These are phyloP conservation scores for Bipolaris bicolor DNA, from an alignment of 2,329 filamentous ascomycete species.

Conservation along the genomic window DNA sequence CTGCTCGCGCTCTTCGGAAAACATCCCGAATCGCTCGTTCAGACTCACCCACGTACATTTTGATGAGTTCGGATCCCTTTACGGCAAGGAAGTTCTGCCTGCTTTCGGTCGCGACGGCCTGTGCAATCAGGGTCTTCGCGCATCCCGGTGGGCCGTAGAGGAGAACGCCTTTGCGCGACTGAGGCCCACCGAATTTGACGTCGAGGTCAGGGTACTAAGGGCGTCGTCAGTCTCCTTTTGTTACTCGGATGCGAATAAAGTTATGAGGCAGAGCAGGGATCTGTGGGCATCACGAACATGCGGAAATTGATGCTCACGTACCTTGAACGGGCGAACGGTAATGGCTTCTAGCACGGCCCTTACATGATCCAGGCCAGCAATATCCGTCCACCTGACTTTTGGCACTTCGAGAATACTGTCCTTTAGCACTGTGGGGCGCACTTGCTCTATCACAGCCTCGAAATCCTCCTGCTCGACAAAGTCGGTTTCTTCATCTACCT, in stretches of 20 bases:
- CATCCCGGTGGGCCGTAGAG: conserved; percentile 93
- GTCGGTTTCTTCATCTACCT: conserved; percentile 21
- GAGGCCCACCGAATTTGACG: conserved; percentile 42
- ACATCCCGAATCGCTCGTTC: conserved; percentile 85
- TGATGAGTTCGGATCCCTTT: conserved; percentile 90
- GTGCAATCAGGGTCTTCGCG: conserved; percentile 90
- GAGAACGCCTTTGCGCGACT: conserved; percentile 77
- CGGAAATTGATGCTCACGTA: conserved; percentile 31
- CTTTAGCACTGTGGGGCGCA: conserved; percentile 85
- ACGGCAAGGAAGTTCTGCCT: conserved; percentile 93
- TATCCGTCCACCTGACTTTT: conserved; percentile 83
- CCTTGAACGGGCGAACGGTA: conserved; percentile 64
- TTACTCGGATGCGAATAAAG: neutral
- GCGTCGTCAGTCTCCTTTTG: conserved; percentile 7
- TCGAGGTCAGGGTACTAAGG: conserved; percentile 45
- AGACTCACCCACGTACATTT: conserved; percentile 96
- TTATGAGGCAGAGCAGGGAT: neutral
- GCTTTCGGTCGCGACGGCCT: conserved; percentile 88
- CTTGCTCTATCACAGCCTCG: conserved; percentile 67
- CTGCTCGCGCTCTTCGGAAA: conserved; percentile 83
- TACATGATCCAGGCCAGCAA: conserved; percentile 81
- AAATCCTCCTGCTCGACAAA: conserved; percentile 60
- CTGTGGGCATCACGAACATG: neutral
- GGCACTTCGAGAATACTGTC: conserved; percentile 89
- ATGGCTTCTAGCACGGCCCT: conserved; percentile 67